Evolutionary conservation across 768 basidiomycete genomes (phyloP), one percentile per base, ranked within the genome.

Genomic region (Auricularia heimuer): DNA sequence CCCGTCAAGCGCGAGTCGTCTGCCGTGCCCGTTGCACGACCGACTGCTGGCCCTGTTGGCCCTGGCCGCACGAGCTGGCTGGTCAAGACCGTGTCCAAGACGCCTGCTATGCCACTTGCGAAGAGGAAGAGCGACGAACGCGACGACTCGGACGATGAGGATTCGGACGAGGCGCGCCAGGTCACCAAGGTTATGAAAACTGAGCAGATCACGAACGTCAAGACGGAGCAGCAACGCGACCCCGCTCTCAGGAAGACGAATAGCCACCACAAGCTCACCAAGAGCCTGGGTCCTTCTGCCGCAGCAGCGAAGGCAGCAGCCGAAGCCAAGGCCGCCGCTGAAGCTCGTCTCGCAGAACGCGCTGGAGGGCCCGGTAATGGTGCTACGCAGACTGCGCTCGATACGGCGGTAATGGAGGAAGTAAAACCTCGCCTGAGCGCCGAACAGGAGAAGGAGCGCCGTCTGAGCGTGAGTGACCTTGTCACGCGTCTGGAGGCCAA

Each of bases 321-420:
- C 11, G 86, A 89, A 74, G 89, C 82, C 14, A 83, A 71, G 72
- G 83, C 66, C 45, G 81, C 82, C 51, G 88, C 89, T 7, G 87
- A 91, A 73, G 88, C 84, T 4, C 80, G 83, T 65, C 79, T 92
- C 29, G 87, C 84, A 1, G 82, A 90, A 71, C 77, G 88, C 65
- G 82, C 86, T 70, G 79, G 81, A 66, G 76, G 80, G 65, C 36
- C 64, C 11, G 45, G 16, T 54, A 45, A 47, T 12, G 35, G n/a
- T 29, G n/a, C 63, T 29, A 29, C 29, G 29, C 29, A 29, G 29
- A 29, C 29, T 3, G 54, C 18, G 29, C 29, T 18, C 6, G 56
- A 10, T 11, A 6, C 56, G 16, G 11, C 56, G 56, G 24, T 18
- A 4, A 60, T 24, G 34, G 24, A 35, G 16, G 56, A 29, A 8